Base-by-base conservation (phyloP, 768 basidiomycete species). In the Suillus lakei region DNA sequence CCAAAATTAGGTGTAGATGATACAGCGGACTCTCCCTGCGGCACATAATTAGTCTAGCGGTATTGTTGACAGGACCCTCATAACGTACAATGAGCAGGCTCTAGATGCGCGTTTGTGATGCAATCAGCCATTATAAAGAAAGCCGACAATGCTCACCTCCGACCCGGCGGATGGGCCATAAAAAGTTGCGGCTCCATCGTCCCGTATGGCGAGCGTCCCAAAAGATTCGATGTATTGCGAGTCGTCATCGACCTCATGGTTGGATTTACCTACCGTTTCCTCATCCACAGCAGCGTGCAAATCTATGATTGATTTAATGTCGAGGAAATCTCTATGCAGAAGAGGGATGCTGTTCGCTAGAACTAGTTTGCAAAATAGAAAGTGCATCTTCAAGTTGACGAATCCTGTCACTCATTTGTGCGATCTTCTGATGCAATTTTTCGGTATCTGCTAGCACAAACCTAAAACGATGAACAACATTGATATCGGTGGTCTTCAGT, bases 371-470 rank as follows among this genome's bases (percentile, higher is more conserved):
- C 10, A 87, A 72, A 61, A 86, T 81, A 6, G 80, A 78, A 6
- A 91, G 81, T 7, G 90, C 90, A 68, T 90, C 88, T 74, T 91
- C 91, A 34, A 91, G 85, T 63, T 85, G 86, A 32, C 89, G 85
- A 58, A 91, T 90, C 28, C 90, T 86, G 72, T 89, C 86, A 63
- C 86, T 86, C 88, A 91, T 91, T 44, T 79, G 78, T 0, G 85
- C 78, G 54, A 91, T 91, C 74, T 90, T 91, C 50, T 84, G 78
- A 71, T 91, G 90, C 54, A 91, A 77, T 63, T 85, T 86, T 65
- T 90, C 90, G 1, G 89, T 91, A 64, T 89, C 89, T 3, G 89
- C 89, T 26, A 91, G 82, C 32, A 91, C 90, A 68, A 91, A 91
- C 44, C 89, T 90, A 51, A 4, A 34, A 16, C 15, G 61, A 36